Conservation (phyloP, 306 rosid genomes). For the apple (Malus domestica) region DNA sequence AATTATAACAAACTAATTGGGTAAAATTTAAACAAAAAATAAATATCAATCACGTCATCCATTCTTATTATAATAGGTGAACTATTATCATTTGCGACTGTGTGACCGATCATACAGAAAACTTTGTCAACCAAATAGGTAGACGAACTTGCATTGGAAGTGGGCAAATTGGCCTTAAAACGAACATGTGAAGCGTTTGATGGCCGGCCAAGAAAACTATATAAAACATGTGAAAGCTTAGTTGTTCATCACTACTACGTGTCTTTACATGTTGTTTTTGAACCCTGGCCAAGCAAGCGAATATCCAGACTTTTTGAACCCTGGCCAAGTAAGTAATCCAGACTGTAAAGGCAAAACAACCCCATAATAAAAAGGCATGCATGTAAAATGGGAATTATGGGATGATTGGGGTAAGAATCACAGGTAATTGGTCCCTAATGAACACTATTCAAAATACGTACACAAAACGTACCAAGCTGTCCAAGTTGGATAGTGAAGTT, state of each 20-base stretch:
- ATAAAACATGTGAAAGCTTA: slow-evolving; percentile 1
- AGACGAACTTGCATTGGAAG: background rate
- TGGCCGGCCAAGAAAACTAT: background rate
- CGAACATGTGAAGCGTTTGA: slow-evolving; percentile 11
- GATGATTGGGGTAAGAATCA: background rate
- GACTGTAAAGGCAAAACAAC: slow-evolving; percentile 28
- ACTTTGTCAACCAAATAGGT: background rate
- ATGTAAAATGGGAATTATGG: background rate
- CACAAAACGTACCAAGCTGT: background rate
- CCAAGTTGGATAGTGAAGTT: background rate
- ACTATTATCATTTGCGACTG: no score
- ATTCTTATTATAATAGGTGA: no score
- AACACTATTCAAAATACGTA: background rate
- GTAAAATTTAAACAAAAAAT: background rate
- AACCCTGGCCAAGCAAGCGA: slow-evolving; percentile 14
- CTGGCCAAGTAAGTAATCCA: slow-evolving; percentile 19
- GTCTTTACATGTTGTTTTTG: background rate
- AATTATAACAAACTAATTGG: background rate
- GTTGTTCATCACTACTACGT: background rate
- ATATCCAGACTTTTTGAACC: background rate
- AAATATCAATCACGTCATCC: no score
- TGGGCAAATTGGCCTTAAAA: background rate
- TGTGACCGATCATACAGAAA: background rate
- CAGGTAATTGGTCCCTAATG: background rate
- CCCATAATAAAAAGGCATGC: slow-evolving; percentile 5